These are phyloP conservation scores for Globisporangium perplexum DNA, from an alignment of 352 stramenopile genomes.

Conservation along the genomic window DNA sequence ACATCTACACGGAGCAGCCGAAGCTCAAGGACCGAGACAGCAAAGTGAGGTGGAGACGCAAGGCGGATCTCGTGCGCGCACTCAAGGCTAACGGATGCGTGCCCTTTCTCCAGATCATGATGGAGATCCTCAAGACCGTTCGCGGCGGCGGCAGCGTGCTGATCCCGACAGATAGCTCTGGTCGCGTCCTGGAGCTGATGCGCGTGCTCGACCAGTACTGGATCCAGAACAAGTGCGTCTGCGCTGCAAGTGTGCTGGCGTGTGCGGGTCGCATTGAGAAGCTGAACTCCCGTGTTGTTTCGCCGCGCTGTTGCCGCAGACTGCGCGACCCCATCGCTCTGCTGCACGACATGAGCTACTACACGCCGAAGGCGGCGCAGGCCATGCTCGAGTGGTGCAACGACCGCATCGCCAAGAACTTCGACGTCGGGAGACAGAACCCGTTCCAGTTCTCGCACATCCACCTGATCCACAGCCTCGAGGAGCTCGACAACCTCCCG, in stretches of 20 bases:
- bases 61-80: not conserved
- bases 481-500: constrained; percentile 81
- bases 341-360: constrained; percentile 88
- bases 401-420: constrained; percentile 87
- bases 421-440: constrained; percentile 84
- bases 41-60: constrained; percentile 34
- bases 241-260: not conserved
- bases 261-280: not conserved
- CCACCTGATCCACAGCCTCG: constrained; percentile 79
- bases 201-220: constrained; percentile 94
- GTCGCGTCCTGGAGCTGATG: constrained; percentile 94
- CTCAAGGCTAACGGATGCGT: constrained; percentile 9
- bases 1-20: constrained; percentile 75
- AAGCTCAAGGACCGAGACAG: constrained; percentile 87
- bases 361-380: constrained; percentile 82
- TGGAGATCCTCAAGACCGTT: constrained; percentile 91
- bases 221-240: constrained; percentile 90
- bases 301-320: constrained; percentile 18
- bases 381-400: constrained; percentile 90
- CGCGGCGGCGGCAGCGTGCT: constrained; percentile 93
- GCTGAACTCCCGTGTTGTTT: not conserved
- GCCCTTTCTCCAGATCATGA: constrained; percentile 70
- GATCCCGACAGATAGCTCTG: constrained; percentile 92
- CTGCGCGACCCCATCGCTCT: constrained; percentile 81
- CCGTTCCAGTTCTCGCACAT: constrained; percentile 89